Conservation (phyloP, 345 rosid species). For the Viola odorata region DNA sequence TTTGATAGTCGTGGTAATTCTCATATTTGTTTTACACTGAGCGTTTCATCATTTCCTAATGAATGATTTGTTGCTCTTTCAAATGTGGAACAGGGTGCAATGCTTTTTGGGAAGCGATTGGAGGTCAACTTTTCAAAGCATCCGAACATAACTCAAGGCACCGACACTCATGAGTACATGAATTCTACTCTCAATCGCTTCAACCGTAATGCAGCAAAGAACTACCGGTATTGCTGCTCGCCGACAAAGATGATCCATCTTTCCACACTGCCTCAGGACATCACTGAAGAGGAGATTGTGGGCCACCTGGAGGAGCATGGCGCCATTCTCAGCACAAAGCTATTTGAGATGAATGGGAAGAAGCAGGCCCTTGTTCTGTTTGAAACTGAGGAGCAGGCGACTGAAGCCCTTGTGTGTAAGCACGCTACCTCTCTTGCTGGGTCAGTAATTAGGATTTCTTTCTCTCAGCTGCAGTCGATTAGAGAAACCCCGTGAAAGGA, state of each 20-base stretch:
- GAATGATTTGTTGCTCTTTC: background rate
- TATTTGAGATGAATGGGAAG: constrained; percentile 93
- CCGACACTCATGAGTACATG: constrained; percentile 71
- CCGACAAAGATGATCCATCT: constrained; percentile 96
- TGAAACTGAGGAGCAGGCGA: constrained; percentile 85
- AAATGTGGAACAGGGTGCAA: constrained; percentile 53
- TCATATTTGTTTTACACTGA: too few relatives aligned
- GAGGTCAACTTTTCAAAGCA: constrained; percentile 97
- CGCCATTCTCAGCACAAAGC: constrained; percentile 52
- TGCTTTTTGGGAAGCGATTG: constrained; percentile 83
- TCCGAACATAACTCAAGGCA: constrained; percentile 79
- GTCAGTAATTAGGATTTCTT: constrained; percentile 83
- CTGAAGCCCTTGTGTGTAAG: constrained; percentile 89
- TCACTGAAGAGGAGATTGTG: constrained; percentile 74
- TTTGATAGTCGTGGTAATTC: too few relatives aligned
- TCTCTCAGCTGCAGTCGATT: constrained; percentile 83
- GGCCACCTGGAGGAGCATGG: constrained; percentile 79
- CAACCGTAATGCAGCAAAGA: constrained; percentile 94
- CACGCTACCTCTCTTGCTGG: constrained; percentile 79
- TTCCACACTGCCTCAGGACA: constrained; percentile 82
- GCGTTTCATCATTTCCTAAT: too few relatives aligned
- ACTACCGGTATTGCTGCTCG: constrained; percentile 95
- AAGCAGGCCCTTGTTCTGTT: constrained; percentile 83
- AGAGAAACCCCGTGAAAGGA: constrained; percentile 16
- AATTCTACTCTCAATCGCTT: constrained; percentile 91